Conservation (phyloP, 352 stramenopile species). For the Globisporangium paddicum region DNA sequence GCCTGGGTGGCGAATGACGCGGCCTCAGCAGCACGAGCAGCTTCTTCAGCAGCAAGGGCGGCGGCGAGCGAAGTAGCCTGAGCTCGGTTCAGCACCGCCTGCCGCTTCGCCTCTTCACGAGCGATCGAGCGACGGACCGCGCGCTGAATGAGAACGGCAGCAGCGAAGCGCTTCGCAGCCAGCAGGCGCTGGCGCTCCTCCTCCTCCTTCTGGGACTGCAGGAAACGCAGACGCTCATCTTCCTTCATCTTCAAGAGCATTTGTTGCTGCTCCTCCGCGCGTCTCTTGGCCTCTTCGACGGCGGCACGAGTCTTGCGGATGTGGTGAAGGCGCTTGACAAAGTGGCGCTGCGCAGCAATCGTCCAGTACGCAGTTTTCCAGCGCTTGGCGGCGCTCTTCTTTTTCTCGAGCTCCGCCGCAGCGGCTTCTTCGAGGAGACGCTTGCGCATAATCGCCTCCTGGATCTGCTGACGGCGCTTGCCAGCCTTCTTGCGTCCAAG, state of each 20-base stretch:
- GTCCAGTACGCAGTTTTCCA: slow-evolving; percentile 69
- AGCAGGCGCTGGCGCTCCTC: slow-evolving; percentile 56
- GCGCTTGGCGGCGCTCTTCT: slow-evolving; percentile 76
- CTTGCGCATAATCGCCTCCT: slow-evolving; percentile 78
- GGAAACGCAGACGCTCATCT: slow-evolving; percentile 51
- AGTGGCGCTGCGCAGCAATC: slow-evolving; percentile 74
- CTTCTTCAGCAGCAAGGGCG: slow-evolving; percentile 69
- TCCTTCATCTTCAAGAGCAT: slow-evolving; percentile 62
- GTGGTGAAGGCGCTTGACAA: slow-evolving; percentile 70
- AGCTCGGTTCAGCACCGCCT: slow-evolving; percentile 59
- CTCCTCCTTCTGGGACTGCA: slow-evolving; percentile 61
- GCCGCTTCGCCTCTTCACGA: slow-evolving; percentile 68
- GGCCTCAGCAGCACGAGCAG: slow-evolving; percentile 62
- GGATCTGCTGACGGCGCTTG: slow-evolving; percentile 55
- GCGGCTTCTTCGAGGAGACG: slow-evolving; percentile 70
- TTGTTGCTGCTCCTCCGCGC: slow-evolving; percentile 62
- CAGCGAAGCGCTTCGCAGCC: slow-evolving; percentile 45
- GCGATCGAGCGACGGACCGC: slow-evolving; percentile 60
- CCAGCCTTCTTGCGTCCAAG: slow-evolving; percentile 69
- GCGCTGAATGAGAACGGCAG: slow-evolving; percentile 63
- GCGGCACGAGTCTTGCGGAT: slow-evolving; percentile 78
- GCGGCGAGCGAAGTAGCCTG: slow-evolving; percentile 71
- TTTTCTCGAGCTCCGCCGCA: slow-evolving; percentile 50
- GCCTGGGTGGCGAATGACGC: slow-evolving; percentile 66
- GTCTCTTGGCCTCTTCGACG: slow-evolving; percentile 71